Percentiles rank a stretch among this genome's conserved stretches.
Evolutionary conservation across 495 filamentous ascomycete species (phyloP).

Genomic region (Gamarada debralockiae): DNA sequence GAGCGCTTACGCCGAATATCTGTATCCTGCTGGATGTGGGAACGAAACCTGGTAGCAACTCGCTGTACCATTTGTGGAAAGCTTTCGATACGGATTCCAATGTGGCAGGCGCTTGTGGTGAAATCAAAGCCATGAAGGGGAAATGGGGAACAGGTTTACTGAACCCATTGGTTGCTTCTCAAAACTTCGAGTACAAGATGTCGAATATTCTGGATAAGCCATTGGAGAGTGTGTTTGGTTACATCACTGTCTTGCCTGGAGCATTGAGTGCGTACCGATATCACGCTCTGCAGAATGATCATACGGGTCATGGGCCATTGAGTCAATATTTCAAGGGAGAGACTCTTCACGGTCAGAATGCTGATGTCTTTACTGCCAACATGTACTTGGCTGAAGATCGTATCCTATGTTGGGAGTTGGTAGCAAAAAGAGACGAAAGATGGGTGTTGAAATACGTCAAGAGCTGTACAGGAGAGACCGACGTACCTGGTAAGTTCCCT

Average conservation of each 20-base stretch:
- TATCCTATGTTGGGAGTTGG: conserved; percentile 98
- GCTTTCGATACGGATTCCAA: conserved; percentile 97
- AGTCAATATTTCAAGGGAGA: conserved; percentile 99
- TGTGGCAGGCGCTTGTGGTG: conserved; percentile 92
- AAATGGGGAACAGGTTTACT: conserved; percentile 76
- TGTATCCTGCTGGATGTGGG: conserved; percentile 97
- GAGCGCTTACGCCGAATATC: conserved; percentile 88
- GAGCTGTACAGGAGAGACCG: conserved; percentile 90
- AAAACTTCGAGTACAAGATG: conserved; percentile 99
- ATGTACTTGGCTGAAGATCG: conserved; percentile 99
- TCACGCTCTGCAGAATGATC: conserved; percentile 95
- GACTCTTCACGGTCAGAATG: conserved; percentile 92
- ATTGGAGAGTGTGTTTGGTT: conserved; percentile 94
- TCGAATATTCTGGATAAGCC: conserved; percentile 98
- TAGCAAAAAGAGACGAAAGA: conserved; percentile 88
- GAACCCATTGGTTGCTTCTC: conserved; percentile 92
- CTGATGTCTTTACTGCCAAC: conserved; percentile 98
- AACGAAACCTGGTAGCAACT: conserved; percentile 78
- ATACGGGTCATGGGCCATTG: conserved; percentile 89
- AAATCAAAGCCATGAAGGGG: conserved; percentile 95
- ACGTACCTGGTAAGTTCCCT: conserved; percentile 78
- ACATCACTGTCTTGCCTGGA: conserved; percentile 94
- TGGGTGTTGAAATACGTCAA: conserved; percentile 99
- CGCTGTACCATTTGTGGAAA: conserved; percentile 98
- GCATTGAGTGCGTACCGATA: conserved; percentile 94